Percentiles rank a stretch among this genome's conserved stretches.
These are phyloP conservation scores for Corynascus novoguineensis DNA, from an alignment of 495 filamentous ascomycete genomes.

Conservation along the genomic window DNA sequence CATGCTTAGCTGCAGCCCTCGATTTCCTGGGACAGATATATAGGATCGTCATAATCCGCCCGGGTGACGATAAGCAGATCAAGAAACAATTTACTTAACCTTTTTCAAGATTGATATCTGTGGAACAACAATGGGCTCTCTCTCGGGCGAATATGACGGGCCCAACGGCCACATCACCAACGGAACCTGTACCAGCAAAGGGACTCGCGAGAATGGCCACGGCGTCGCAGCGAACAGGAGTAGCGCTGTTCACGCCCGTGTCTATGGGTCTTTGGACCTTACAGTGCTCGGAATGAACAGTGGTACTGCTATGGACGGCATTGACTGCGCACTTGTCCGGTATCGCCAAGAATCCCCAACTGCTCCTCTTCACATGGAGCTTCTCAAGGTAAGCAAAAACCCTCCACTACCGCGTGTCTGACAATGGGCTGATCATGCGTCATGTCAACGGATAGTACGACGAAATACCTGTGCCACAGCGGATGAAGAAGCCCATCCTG, in stretches of 20 bases:
- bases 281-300: neutral
- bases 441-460: neutral
- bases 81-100: neutral
- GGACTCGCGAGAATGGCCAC: neutral
- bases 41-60: no score
- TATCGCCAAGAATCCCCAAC: neutral
- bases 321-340: neutral
- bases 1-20: no score
- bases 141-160: neutral
- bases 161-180: neutral
- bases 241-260: neutral
- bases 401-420: neutral
- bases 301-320: neutral
- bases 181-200: neutral
- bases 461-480: neutral
- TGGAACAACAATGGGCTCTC: neutral
- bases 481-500: conserved; percentile 1
- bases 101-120: neutral
- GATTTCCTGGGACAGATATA: neutral
- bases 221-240: neutral
- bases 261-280: neutral
- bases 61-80: neutral
- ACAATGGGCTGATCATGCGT: neutral
- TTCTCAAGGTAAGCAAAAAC: neutral
- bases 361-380: neutral